Evolutionary conservation across 2,329 filamentous ascomycete species (phyloP).

Genomic region (Plectosphaerella sp.): DNA sequence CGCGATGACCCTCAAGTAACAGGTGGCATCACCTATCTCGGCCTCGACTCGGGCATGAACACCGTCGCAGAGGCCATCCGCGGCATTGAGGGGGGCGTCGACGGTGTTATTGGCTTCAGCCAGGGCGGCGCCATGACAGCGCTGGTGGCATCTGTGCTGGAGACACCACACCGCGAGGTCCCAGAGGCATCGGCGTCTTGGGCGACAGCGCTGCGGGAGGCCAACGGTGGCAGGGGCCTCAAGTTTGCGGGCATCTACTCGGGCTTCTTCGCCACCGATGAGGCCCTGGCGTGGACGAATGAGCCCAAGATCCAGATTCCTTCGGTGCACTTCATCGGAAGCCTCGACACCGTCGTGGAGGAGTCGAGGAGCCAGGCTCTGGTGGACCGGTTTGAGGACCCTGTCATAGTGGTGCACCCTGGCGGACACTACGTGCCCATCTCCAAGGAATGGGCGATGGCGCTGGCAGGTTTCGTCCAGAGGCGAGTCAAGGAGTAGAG

Average conservation of each 20-base stretch:
- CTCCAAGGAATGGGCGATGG: conserved; percentile 74
- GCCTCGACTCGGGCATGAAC: conserved; percentile 64
- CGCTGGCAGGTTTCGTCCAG: conserved; percentile 67
- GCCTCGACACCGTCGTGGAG: conserved; percentile 82
- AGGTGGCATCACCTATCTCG: conserved; percentile 56
- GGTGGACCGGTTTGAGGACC: conserved; percentile 57
- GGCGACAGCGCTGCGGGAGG: conserved; percentile 39
- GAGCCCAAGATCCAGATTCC: conserved; percentile 73
- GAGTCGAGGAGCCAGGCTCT: conserved; percentile 66
- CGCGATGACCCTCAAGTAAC: conserved; percentile 45
- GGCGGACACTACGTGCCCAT: conserved; percentile 89
- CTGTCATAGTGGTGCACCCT: conserved; percentile 63
- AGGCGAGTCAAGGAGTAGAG: not conserved
- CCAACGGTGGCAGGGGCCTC: conserved; percentile 43
- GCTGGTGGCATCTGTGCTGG: conserved; percentile 69
- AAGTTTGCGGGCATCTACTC: conserved; percentile 75
- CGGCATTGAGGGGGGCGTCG: conserved; percentile 63
- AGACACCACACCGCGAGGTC: conserved; percentile 37
- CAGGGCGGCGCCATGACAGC: conserved; percentile 72
- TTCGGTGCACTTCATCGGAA: conserved; percentile 76
- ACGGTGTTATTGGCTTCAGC: conserved; percentile 77
- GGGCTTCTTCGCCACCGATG: conserved; percentile 65
- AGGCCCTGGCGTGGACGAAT: conserved; percentile 60
- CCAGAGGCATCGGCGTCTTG: conserved; percentile 29
- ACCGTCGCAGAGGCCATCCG: conserved; percentile 57